Conservation (phyloP, 495 filamentous ascomycete species). For the Chlorociboria aeruginascens region DNA sequence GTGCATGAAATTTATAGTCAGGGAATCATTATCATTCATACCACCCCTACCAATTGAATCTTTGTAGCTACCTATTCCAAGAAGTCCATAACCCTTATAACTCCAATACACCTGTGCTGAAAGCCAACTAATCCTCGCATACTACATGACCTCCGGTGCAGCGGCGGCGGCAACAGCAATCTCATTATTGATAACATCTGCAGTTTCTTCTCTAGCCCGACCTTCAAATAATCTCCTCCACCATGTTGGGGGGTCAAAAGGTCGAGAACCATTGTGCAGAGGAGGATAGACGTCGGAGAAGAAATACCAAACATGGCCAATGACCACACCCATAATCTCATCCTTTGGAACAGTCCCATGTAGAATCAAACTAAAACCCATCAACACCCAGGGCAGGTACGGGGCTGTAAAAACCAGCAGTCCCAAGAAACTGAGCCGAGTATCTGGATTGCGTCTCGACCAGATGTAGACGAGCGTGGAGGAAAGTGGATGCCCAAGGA, state of each 20-base stretch:
- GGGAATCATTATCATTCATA: not conserved
- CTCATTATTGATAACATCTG: conserved; percentile 37
- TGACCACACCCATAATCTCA: conserved; percentile 84
- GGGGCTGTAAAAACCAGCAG: conserved; percentile 85
- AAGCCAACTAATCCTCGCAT: not conserved
- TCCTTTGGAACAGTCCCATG: conserved; percentile 87
- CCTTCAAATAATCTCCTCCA: conserved; percentile 80
- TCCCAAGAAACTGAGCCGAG: conserved; percentile 80
- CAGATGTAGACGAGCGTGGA: conserved; percentile 96
- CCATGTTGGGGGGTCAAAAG: conserved; percentile 82
- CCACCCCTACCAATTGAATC: not conserved
- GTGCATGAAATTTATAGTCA: conserved; percentile 13
- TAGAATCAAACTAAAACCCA: conserved; percentile 76
- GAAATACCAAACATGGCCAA: conserved; percentile 97
- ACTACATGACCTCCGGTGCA: conserved; percentile 22
- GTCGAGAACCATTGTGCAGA: conserved; percentile 71
- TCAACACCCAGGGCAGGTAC: conserved; percentile 92
- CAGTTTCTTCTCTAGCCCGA: conserved; percentile 31
- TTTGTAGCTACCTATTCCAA: not conserved
- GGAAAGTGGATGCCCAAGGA: conserved; percentile 80
- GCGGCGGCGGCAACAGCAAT: conserved; percentile 35
- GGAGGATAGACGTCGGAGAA: conserved; percentile 94
- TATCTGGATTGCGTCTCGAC: conserved; percentile 89
- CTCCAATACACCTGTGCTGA: conserved; percentile 5
- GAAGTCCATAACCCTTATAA: conserved; percentile 3